A percentile compares a stretch with the other conserved stretches of the same genome.
Evolutionary conservation across 2,329 filamentous ascomycete genomes (phyloP).

Genomic region (Aspergillus aculeatinus): DNA sequence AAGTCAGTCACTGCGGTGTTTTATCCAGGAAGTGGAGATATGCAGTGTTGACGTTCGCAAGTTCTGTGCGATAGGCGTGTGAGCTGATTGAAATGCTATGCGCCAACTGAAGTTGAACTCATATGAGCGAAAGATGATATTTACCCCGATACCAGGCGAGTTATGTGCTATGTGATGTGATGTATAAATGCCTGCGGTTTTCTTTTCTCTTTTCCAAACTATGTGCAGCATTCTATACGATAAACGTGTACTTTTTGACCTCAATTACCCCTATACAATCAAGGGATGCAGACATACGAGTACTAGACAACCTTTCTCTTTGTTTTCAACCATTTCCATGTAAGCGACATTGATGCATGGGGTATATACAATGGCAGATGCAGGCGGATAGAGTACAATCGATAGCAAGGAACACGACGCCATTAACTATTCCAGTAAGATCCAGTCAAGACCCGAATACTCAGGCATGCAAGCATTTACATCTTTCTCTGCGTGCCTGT

Average conservation of each 20-base stretch:
- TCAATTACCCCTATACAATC: too few species aligned
- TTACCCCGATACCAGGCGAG: background rate
- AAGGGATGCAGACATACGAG: background rate
- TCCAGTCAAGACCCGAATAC: background rate
- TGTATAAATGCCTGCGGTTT: background rate
- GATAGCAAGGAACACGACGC: background rate
- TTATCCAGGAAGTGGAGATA: too few species aligned
- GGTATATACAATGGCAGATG: background rate
- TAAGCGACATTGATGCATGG: background rate
- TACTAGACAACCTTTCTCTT: background rate
- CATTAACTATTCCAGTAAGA: background rate
- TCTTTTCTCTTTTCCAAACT: background rate
- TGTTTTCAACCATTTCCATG: too few species aligned
- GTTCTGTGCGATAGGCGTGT: background rate
- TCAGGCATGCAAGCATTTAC: background rate
- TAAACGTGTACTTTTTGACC: background rate
- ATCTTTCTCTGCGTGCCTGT: slow-evolving; percentile 28
- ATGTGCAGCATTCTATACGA: background rate
- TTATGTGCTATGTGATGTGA: background rate
- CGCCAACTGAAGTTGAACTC: background rate
- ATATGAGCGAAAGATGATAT: background rate
- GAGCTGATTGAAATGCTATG: background rate
- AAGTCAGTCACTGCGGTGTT: background rate
- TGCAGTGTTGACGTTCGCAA: background rate
- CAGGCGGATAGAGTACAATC: background rate